phyloP scores from a whole-genome alignment of 257 asterid species.

The Solanum neorickii region DNA sequence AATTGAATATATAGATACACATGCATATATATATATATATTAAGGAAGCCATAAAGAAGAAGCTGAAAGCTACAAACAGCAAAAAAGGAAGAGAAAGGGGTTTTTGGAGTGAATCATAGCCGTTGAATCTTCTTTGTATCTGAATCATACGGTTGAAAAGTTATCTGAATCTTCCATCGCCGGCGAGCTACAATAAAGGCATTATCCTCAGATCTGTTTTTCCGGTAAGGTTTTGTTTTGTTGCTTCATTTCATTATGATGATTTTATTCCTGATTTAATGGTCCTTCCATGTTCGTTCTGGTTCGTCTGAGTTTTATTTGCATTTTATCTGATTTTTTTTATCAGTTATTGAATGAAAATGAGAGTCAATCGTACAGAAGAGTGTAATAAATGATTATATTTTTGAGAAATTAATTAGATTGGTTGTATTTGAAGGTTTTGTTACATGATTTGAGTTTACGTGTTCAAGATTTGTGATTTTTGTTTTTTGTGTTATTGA shows the following conservation, averaged over 20 bases:
- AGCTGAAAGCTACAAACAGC: neutral
- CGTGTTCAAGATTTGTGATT: neutral
- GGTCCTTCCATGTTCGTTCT: neutral
- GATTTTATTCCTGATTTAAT: neutral
- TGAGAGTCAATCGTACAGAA: neutral
- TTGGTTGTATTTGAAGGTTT: neutral
- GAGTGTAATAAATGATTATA: neutral
- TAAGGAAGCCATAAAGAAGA: neutral
- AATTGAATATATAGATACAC: neutral
- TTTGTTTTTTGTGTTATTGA: neutral
- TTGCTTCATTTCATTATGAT: neutral
- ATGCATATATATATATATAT: neutral
- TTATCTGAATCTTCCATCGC: neutral
- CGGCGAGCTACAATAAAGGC: slow-evolving; percentile 1
- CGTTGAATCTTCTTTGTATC: slow-evolving; percentile 9
- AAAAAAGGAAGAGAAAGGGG: slow-evolving; percentile 5
- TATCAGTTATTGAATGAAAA: neutral
- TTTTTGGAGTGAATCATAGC: slow-evolving; percentile 14
- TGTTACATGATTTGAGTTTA: neutral
- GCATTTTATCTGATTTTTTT: neutral
- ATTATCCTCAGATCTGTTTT: slow-evolving; percentile 48
- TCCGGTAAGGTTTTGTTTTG: slow-evolving; percentile 41
- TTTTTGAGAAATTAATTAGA: neutral
- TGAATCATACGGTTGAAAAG: neutral
- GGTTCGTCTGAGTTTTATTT: neutral